Evolutionary conservation across 2,329 filamentous ascomycete species (phyloP).

Genomic region (Leptosphaerulina australis): DNA sequence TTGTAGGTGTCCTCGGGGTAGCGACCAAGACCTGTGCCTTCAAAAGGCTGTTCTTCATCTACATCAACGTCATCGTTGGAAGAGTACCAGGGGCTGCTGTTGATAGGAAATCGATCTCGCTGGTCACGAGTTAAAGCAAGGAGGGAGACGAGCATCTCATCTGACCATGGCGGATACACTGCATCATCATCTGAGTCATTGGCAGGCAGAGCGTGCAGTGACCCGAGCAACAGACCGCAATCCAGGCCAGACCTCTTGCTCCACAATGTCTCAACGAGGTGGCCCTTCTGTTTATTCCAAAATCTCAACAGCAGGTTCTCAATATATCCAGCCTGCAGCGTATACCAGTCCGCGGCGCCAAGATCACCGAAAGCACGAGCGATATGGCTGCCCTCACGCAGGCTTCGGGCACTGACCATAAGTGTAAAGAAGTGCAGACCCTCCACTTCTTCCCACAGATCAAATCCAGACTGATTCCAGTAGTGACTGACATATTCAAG

Average conservation of each 20-base stretch:
- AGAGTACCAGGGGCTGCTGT: conserved; percentile 31
- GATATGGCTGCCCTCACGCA: conserved; percentile 45
- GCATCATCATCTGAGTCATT: conserved; percentile 23
- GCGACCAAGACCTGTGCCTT: conserved; percentile 49
- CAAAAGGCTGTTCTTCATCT: conserved; percentile 20
- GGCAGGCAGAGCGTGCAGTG: conserved; percentile 43
- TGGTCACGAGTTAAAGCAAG: conserved; percentile 46
- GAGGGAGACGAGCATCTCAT: conserved; percentile 48
- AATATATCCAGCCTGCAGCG: conserved; percentile 44
- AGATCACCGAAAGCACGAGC: conserved; percentile 43
- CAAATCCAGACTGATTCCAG: conserved; percentile 52
- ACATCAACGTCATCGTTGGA: conserved; percentile 10
- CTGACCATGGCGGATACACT: conserved; percentile 45
- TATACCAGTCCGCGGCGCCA: conserved; percentile 50
- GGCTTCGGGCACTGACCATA: conserved; percentile 47
- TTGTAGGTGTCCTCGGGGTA: conserved; percentile 54
- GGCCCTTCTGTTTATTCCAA: conserved; percentile 46
- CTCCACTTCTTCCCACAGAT: conserved; percentile 55
- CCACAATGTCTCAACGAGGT: conserved; percentile 47
- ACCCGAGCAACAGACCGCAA: conserved; percentile 48
- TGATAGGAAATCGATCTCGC: conserved; percentile 48
- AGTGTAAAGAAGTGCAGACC: conserved; percentile 52
- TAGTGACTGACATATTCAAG: conserved; percentile 52
- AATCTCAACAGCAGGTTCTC: conserved; percentile 45
- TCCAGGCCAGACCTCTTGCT: conserved; percentile 46